These are phyloP conservation scores for Penicillium verhagenii DNA, from an alignment of 495 filamentous ascomycete genomes.

Conservation along the genomic window DNA sequence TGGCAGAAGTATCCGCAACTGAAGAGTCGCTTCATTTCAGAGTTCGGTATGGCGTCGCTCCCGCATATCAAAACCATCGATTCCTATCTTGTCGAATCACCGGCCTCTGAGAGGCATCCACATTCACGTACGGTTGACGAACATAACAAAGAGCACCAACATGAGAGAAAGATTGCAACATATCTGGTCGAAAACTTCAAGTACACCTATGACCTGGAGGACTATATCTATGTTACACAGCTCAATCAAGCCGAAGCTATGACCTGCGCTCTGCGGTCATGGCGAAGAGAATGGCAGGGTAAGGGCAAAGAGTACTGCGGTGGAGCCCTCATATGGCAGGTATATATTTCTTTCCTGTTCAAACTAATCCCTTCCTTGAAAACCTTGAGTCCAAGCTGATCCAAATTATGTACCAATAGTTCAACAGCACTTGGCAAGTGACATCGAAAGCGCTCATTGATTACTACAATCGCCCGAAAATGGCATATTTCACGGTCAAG, in stretches of 20 bases:
- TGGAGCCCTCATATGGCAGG: too few species aligned
- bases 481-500: conserved; percentile 86
- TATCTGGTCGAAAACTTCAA: conserved; percentile 87
- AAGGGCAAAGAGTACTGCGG: too few species aligned
- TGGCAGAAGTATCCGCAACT: too few species aligned
- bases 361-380: too few species aligned
- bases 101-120: conserved; percentile 72
- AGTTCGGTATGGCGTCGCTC: conserved; percentile 96
- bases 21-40: conserved; percentile 86
- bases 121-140: conserved; percentile 91
- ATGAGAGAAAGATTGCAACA: conserved; percentile 81
- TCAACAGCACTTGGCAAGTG: too few species aligned
- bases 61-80: conserved; percentile 81
- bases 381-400: too few species aligned
- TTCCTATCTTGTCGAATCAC: conserved; percentile 70
- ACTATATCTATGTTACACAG: conserved; percentile 21
- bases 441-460: too few species aligned
- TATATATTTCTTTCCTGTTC: too few species aligned
- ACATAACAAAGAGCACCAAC: conserved; percentile 93
- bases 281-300: conserved; percentile 22
- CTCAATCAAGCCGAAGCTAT: too few species aligned
- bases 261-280: too few species aligned
- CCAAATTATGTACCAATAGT: too few species aligned
- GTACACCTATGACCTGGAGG: conserved; percentile 88
- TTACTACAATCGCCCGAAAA: conserved; percentile 82